Evolutionary conservation across 2,329 filamentous ascomycete genomes (phyloP).

Genomic region (Monilinia aucupariae): DNA sequence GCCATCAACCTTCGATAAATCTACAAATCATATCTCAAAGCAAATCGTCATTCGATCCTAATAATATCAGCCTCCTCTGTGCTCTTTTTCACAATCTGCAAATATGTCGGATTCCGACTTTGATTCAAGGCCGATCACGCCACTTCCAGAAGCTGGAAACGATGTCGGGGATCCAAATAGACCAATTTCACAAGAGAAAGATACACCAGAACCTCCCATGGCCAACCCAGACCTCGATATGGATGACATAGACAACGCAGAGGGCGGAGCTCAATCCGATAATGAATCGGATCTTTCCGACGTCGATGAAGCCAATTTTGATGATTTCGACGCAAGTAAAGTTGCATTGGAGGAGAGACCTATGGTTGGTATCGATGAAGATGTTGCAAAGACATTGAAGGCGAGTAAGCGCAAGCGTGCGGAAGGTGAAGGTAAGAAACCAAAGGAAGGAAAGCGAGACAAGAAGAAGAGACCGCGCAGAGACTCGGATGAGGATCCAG

Average conservation of each 20-base stretch:
- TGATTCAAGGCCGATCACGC: conserved; percentile 24
- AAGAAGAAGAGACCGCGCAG: conserved; percentile 61
- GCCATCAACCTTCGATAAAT: not conserved
- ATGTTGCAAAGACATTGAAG: conserved; percentile 58
- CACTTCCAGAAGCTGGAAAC: conserved; percentile 24
- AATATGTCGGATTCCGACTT: conserved; percentile 31
- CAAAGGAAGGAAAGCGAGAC: conserved; percentile 58
- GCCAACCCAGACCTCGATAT: conserved; percentile 31
- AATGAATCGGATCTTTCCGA: conserved; percentile 56
- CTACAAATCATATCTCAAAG: not conserved
- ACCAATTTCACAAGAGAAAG: conserved; percentile 25
- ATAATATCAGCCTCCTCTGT: conserved; percentile 2
- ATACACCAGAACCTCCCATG: conserved; percentile 23
- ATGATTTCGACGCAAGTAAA: conserved; percentile 61
- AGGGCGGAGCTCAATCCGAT: conserved; percentile 29
- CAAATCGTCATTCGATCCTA: not conserved
- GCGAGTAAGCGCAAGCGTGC: conserved; percentile 60
- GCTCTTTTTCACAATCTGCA: conserved; percentile 9
- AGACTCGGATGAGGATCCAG: conserved; percentile 42
- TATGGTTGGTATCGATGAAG: conserved; percentile 59
- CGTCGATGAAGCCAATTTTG: conserved; percentile 64
- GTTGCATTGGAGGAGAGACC: conserved; percentile 59
- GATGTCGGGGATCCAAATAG: conserved; percentile 22
- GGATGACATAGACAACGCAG: conserved; percentile 29
- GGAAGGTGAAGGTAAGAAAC: conserved; percentile 65